phyloP scores from a whole-genome alignment of 179 eudicot species.

The Silene vulgaris region DNA sequence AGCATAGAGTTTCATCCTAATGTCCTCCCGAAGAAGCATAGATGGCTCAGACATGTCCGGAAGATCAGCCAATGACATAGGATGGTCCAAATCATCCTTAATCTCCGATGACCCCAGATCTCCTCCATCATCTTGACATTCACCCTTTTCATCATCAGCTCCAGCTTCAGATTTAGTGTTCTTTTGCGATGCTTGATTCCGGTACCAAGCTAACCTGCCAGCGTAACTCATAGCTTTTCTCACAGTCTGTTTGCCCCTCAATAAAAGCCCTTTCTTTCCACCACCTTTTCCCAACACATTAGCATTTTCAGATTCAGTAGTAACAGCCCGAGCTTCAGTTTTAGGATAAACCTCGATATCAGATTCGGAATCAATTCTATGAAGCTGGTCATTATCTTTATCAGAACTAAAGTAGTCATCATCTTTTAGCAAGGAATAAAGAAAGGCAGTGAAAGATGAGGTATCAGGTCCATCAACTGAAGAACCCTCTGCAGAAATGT shows the following conservation, averaged over 20 bases:
- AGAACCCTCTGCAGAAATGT: constrained; percentile 41
- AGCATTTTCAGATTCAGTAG: constrained; percentile 20
- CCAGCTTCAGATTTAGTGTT: constrained; percentile 36
- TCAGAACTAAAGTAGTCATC: constrained; percentile 38
- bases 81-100: constrained; percentile 26
- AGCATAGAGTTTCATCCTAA: constrained; percentile 51
- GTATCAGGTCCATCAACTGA: constrained; percentile 81
- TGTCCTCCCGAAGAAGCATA: constrained; percentile 59
- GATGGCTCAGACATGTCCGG: constrained; percentile 80
- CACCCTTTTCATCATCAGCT: constrained; percentile 30
- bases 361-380: constrained; percentile 14
- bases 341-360: background rate
- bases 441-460: constrained; percentile 85
- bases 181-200: constrained; percentile 41
- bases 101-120: constrained; percentile 33
- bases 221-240: constrained; percentile 70
- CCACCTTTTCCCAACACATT: constrained; percentile 40
- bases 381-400: constrained; percentile 13
- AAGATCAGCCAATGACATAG: constrained; percentile 35
- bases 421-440: constrained; percentile 49
- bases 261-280: constrained; percentile 60
- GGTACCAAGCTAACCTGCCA: constrained; percentile 55
- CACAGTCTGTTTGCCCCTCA: constrained; percentile 70
- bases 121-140: constrained; percentile 29
- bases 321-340: constrained; percentile 8